Base-by-base conservation (phyloP, 1,284 basidiomycete species). In the Golubevia sp. region DNA sequence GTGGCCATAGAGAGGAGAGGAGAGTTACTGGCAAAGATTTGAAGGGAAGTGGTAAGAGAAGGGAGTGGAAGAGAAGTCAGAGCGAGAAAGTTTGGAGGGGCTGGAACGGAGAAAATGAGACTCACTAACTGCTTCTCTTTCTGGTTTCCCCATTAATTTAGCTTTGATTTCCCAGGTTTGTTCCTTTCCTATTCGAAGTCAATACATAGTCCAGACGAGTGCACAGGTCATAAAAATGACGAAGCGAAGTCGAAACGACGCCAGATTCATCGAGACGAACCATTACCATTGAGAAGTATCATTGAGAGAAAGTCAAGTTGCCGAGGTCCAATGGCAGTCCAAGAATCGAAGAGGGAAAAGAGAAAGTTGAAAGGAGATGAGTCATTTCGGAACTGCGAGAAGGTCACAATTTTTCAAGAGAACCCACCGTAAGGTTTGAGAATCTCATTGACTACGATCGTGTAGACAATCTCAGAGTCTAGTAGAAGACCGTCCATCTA, bases 111-210 rank as follows among this genome's bases (percentile, higher is more conserved):
- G 26, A 3, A 3, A 18, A 30, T n/a, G 23, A 4, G n/a, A 53
- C 70, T 26, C 34, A 73, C 68, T 58, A 0, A 76, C 79, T 2
- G 82, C 80, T 53, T 76, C 76, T 4, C 78, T 63, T 55, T 83
- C 79, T 1, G 81, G 82, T 56, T 75, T 76, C 34, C 82, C 82
- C 82, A 84, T 84, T 1, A 84, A 67, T 52, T 68, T 68, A 25
- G 74, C 67, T 64, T 84, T 84, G 77, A 84, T 81, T 50, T 74
- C 79, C 82, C 82, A 84, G 1, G 76, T 78, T 67, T 82, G 77
- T 63, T 82, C 70, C 56, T 82, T 83, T 48, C 51, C 51, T 30
- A 15, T 15, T 53, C 24, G 27, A 53, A 25, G 24, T 15, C 13
- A 30, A 53, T n/a, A n/a, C 24, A 25, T 25, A 53, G 5, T 18